Percentiles rank a stretch among this genome's conserved stretches.
Conservation (phyloP, 2,329 filamentous ascomycete genomes). For the Pseudogymnoascus verrucosus region DNA sequence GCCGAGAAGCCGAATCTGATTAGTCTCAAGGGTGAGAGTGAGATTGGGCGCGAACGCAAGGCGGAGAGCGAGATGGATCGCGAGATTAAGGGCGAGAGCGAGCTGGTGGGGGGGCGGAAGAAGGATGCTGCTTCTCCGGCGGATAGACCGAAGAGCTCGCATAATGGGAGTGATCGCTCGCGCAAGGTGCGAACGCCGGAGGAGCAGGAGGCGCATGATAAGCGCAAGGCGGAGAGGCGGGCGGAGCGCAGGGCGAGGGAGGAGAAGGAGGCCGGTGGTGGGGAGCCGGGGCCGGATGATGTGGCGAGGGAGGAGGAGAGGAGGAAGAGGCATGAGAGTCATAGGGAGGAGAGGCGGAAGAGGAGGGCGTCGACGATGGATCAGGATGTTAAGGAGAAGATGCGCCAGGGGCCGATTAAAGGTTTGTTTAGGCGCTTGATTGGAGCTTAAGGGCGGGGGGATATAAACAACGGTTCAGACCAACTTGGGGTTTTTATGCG, state of each 20-base stretch:
- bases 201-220: conserved; percentile 26
- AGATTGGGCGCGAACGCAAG: neutral
- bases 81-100: neutral
- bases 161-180: neutral
- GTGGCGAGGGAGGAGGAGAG: conserved; percentile 10
- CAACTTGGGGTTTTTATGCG: neutral
- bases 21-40: neutral
- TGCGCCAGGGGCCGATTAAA: neutral
- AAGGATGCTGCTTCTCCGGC: neutral
- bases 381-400: neutral
- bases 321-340: conserved; percentile 11
- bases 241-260: conserved; percentile 10
- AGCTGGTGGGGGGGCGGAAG: neutral
- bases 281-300: conserved; percentile 1
- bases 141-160: neutral
- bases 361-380: neutral
- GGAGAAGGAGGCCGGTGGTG: neutral
- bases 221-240: conserved; percentile 22
- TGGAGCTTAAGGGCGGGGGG: neutral
- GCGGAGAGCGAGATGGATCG: neutral
- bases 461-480: neutral
- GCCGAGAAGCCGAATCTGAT: neutral
- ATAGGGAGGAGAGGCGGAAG: conserved; percentile 7
- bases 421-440: neutral
- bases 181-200: conserved; percentile 21